Percentiles rank a stretch among this genome's conserved stretches.
These are phyloP conservation scores for Chimonanthus salicifolius DNA, from an alignment of 164 flowering plant species.

Conservation along the genomic window DNA sequence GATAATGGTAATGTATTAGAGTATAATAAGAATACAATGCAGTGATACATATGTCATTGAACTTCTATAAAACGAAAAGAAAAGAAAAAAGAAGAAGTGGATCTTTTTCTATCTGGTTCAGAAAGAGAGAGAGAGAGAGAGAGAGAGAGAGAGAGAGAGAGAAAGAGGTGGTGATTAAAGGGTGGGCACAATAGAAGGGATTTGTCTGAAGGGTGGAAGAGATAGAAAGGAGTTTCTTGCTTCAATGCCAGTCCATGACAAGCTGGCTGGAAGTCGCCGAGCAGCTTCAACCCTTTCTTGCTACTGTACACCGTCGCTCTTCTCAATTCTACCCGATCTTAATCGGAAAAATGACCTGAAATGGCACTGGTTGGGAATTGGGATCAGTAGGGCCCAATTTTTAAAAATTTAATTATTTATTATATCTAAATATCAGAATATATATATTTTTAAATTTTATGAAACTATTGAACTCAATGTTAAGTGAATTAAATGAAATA, in stretches of 20 bases:
- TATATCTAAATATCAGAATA: too few species aligned
- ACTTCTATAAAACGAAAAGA: neutral
- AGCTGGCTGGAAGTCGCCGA: slow-evolving; percentile 20
- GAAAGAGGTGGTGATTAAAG: slow-evolving; percentile 1
- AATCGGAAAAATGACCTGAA: neutral
- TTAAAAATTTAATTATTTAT: neutral
- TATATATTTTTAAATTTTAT: too few species aligned
- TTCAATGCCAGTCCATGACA: slow-evolving; percentile 16
- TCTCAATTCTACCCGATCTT: neutral
- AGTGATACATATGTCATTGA: neutral
- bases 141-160: slow-evolving; percentile 5
- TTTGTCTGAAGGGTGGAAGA: neutral
- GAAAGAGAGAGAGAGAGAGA: slow-evolving; percentile 3
- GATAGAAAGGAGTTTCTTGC: neutral
- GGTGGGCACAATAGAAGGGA: neutral
- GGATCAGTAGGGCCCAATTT: neutral
- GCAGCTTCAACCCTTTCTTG: slow-evolving; percentile 5
- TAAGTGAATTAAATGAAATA: neutral
- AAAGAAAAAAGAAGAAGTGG: neutral
- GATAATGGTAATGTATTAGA: slow-evolving; percentile 7
- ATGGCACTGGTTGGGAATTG: neutral
- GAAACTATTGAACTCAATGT: neutral
- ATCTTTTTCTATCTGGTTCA: neutral
- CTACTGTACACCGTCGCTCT: neutral
- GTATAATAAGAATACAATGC: neutral